Conservation (phyloP, 192 early-diverging fungal species). For the Obelidium mucronatum region DNA sequence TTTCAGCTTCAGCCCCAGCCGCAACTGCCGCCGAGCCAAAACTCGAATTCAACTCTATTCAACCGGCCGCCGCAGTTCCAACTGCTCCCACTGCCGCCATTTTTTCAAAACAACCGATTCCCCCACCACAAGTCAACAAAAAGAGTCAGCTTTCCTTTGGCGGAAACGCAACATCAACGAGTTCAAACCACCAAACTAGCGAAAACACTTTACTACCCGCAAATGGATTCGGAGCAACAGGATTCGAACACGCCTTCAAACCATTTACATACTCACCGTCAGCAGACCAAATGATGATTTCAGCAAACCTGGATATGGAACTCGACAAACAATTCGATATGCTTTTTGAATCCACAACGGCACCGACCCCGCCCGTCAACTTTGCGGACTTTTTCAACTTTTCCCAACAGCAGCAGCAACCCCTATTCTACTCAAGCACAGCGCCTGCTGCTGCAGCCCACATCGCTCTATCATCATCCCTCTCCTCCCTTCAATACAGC, state of each 20-base stretch:
- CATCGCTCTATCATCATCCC: not conserved
- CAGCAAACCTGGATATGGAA: not conserved
- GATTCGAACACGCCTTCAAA: not conserved
- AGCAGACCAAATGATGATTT: not conserved
- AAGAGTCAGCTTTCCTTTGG: conserved; percentile 11
- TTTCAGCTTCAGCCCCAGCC: not conserved
- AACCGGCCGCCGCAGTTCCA: not conserved
- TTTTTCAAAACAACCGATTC: conserved; percentile 35
- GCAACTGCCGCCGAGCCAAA: not conserved
- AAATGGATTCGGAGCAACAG: not conserved
- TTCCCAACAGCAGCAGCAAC: not conserved
- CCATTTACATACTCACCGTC: not conserved
- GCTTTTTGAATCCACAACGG: not conserved
- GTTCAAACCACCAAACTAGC: not conserved
- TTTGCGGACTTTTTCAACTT: not conserved
- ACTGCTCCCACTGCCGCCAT: not conserved
- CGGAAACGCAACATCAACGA: not conserved
- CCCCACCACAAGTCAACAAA: conserved; percentile 19
- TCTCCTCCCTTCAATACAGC: not conserved
- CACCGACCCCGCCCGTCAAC: not conserved
- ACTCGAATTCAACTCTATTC: no score
- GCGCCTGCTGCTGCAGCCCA: not conserved
- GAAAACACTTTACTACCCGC: not conserved
- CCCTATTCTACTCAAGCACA: not conserved
- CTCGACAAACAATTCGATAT: not conserved